phyloP scores from a whole-genome alignment of 129 eudicot species.

The Chrysanthemum seticuspe region DNA sequence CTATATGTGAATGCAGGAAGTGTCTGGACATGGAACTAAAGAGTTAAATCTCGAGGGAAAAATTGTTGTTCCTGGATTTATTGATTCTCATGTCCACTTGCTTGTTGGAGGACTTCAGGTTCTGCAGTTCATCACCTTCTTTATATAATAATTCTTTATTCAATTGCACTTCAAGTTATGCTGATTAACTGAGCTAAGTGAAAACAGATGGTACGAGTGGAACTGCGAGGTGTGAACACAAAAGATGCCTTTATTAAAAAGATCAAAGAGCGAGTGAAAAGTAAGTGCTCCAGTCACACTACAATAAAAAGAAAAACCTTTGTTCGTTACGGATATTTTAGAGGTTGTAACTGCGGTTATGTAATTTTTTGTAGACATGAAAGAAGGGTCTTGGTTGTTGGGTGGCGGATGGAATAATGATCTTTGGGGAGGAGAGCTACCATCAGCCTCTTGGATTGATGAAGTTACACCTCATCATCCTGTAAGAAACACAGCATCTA shows the following conservation, averaged over 20 bases:
- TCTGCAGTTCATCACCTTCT: slow-evolving; percentile 4
- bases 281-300: slow-evolving; percentile 41
- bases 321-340: neutral
- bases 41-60: slow-evolving; percentile 64
- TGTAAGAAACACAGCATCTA: slow-evolving; percentile 40
- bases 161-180: neutral
- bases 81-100: slow-evolving; percentile 94
- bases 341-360: slow-evolving; percentile 12
- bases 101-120: slow-evolving; percentile 90
- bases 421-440: slow-evolving; percentile 94
- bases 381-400: slow-evolving; percentile 78
- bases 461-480: slow-evolving; percentile 77
- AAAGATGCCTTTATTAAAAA: slow-evolving; percentile 57
- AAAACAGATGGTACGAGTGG: slow-evolving; percentile 71
- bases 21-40: slow-evolving; percentile 48
- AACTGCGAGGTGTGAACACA: slow-evolving; percentile 51
- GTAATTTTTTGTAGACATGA: slow-evolving; percentile 45
- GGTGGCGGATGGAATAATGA: slow-evolving; percentile 99
- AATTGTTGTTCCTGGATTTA: slow-evolving; percentile 88
- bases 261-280: slow-evolving; percentile 55
- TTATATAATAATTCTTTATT: neutral
- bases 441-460: slow-evolving; percentile 90
- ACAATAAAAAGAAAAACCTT: neutral
- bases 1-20: slow-evolving; percentile 46
- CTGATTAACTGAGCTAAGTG: slow-evolving; percentile 20